Evolutionary conservation across 345 rosid genomes (phyloP), one percentile per base, ranked within the genome.

Genomic region (Bruguiera sexangula): DNA sequence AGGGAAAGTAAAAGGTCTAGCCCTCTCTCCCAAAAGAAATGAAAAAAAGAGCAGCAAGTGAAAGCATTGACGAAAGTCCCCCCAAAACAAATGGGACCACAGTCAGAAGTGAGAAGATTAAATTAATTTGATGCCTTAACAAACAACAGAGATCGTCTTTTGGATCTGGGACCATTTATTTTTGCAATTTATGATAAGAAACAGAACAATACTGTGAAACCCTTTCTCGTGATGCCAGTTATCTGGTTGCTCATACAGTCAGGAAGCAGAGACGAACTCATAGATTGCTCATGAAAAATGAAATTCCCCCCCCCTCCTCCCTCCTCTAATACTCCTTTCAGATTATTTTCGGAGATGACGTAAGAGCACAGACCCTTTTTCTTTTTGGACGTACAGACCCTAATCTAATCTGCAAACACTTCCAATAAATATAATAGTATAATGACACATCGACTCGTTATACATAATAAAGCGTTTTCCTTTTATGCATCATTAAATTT

Each of bases 201-300:
- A 27, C 16, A 16, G 16, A 56, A 4, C 60, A 56, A 26, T 8
- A 22, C 59, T n/a, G 57, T 53, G 10, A 53, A 54, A 54, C 31
- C 60, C 60, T 56, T 56, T 56, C 60, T 56, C 60, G 60, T 56
- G 60, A 22, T 56, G 60, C 18, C 60, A 24, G 22, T 22, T 56
- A 21, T 24, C 60, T 56, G 60, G 16, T 56, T 56, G 31, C 31
- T 56, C 31, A 56, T 34, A 8, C 18, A 3, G 50, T 43, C 18
- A 3, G 18, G 16, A 43, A 27, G 5, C 26, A 56, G 31, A 56
- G 60, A 21, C 60, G 11, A 27, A 56, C 59, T 21, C 18, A 26
- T 22, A 55, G 59, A 55, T 55, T n/a, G 22, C 59, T 55, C 16
- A 21, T 22, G 59, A 55, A 55, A 26, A 1, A 7, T 1, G 7